These are phyloP conservation scores for Fonsecaea multimorphosa DNA, from an alignment of 2,329 filamentous ascomycete species.

Conservation along the genomic window DNA sequence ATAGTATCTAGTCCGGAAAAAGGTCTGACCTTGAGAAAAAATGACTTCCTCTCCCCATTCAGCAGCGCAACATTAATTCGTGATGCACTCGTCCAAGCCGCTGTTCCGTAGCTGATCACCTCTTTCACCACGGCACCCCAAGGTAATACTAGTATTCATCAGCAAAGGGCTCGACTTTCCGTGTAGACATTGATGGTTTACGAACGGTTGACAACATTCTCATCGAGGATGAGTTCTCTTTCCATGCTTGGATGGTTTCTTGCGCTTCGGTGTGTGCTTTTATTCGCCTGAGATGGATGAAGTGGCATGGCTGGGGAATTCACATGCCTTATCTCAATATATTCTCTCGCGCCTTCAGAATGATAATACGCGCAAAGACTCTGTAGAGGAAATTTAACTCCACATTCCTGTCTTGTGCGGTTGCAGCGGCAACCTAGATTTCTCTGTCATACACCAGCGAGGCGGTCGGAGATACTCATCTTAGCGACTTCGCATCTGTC, in stretches of 20 bases:
- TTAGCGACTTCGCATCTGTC: too few relatives aligned
- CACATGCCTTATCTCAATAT: too few relatives aligned
- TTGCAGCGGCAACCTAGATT: too few relatives aligned
- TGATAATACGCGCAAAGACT: too few relatives aligned
- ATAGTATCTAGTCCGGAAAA: not conserved
- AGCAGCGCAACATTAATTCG: conserved; percentile 16
- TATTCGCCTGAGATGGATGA: not conserved
- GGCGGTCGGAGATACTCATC: too few relatives aligned
- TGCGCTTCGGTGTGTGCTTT: not conserved
- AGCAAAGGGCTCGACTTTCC: not conserved
- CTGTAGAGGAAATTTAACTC: too few relatives aligned
- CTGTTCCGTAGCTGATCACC: conserved; percentile 24
- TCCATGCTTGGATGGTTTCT: not conserved
- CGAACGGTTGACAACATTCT: conserved; percentile 1
- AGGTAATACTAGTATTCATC: conserved; percentile 15
- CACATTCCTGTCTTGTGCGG: too few relatives aligned
- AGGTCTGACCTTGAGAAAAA: conserved; percentile 28
- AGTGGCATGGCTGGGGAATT: not conserved
- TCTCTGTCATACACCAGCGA: too few relatives aligned
- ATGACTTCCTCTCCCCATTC: conserved; percentile 17
- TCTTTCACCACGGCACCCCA: conserved; percentile 3
- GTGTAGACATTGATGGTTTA: not conserved
- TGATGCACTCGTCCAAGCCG: conserved; percentile 23
- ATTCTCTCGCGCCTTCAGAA: too few relatives aligned
- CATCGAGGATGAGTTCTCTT: not conserved